Evolutionary conservation across 495 filamentous ascomycete species (phyloP).

Genomic region (Penicillium psychrofluorescens): DNA sequence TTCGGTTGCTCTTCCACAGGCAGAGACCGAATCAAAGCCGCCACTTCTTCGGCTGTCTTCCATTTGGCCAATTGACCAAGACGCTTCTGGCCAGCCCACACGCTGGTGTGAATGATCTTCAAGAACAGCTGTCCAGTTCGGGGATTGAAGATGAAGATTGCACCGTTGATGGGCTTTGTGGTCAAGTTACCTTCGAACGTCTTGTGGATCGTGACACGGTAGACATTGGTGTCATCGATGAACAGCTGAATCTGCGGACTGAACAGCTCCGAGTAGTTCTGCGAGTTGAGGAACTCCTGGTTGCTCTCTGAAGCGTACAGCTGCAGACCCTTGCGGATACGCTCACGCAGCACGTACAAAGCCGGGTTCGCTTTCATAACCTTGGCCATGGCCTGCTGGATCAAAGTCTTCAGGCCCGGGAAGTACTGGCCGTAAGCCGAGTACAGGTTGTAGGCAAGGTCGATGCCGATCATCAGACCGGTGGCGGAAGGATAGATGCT

Average conservation of each 20-base stretch:
- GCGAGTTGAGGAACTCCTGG: slow-evolving; percentile 98
- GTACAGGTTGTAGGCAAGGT: slow-evolving; percentile 97
- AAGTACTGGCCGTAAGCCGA: slow-evolving; percentile 98
- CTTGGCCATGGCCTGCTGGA: slow-evolving; percentile 99
- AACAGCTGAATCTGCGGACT: slow-evolving; percentile 99
- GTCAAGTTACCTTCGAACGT: slow-evolving; percentile 99
- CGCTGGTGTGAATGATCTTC: slow-evolving; percentile 99
- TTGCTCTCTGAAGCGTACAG: slow-evolving; percentile 98
- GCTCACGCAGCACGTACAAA: slow-evolving; percentile 91
- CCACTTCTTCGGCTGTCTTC: slow-evolving; percentile 99
- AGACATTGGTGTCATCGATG: slow-evolving; percentile 99
- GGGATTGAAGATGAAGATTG: slow-evolving; percentile 99
- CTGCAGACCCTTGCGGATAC: slow-evolving; percentile 97
- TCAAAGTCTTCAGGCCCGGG: slow-evolving; percentile 90
- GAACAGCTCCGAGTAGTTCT: slow-evolving; percentile 99
- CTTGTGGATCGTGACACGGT: slow-evolving; percentile 99
- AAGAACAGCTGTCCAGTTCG: slow-evolving; percentile 95
- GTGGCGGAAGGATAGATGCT: slow-evolving; percentile 98
- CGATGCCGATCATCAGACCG: slow-evolving; percentile 96
- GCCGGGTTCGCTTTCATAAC: slow-evolving; percentile 99
- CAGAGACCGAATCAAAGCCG: slow-evolving; percentile 90
- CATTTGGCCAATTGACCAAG: slow-evolving; percentile 97
- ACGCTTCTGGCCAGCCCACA: slow-evolving; percentile 99
- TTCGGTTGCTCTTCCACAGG: slow-evolving; percentile 99
- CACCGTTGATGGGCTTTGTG: slow-evolving; percentile 98